Evolutionary conservation across 2,329 filamentous ascomycete genomes (phyloP).

Genomic region (Epichloe typhina): DNA sequence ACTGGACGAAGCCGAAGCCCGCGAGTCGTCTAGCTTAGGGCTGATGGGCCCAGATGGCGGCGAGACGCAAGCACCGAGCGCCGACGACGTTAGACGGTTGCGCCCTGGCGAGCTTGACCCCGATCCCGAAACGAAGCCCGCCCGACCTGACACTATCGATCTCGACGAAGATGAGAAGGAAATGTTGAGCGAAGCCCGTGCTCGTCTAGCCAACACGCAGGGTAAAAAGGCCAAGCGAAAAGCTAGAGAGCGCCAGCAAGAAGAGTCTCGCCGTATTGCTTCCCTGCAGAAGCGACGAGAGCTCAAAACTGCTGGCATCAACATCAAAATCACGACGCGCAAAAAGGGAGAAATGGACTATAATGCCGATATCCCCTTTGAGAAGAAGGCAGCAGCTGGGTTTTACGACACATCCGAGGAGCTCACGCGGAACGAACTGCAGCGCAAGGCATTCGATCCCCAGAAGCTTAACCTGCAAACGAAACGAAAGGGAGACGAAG

Average conservation of each 20-base stretch:
- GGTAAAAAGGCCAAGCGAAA: conserved; percentile 99
- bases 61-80: conserved; percentile 76
- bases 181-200: conserved; percentile 95
- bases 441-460: conserved; percentile 78
- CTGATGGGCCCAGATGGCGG: conserved; percentile 76
- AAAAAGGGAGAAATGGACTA: conserved; percentile 99
- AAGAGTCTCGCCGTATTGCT: conserved; percentile 82
- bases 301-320: conserved; percentile 94
- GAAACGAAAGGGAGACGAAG: conserved; percentile 92
- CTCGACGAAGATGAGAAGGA: conserved; percentile 99
- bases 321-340: conserved; percentile 83
- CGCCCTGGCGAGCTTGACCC: conserved; percentile 90
- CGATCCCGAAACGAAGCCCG: conserved; percentile 94
- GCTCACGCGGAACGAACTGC: conserved; percentile 63
- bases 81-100: conserved; percentile 80
- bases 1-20: conserved; percentile 86
- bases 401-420: conserved; percentile 93
- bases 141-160: conserved; percentile 90
- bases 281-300: conserved; percentile 94
- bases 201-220: conserved; percentile 91
- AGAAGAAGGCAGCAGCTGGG: conserved; percentile 75
- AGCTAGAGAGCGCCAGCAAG: conserved; percentile 85
- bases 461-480: conserved; percentile 80
- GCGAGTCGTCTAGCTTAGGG: conserved; percentile 71
- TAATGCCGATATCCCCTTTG: conserved; percentile 96